Percentiles rank a stretch among this genome's conserved stretches.
Evolutionary conservation across 73 alveolate species (phyloP).

Genomic region (Effrenium voratum): DNA sequence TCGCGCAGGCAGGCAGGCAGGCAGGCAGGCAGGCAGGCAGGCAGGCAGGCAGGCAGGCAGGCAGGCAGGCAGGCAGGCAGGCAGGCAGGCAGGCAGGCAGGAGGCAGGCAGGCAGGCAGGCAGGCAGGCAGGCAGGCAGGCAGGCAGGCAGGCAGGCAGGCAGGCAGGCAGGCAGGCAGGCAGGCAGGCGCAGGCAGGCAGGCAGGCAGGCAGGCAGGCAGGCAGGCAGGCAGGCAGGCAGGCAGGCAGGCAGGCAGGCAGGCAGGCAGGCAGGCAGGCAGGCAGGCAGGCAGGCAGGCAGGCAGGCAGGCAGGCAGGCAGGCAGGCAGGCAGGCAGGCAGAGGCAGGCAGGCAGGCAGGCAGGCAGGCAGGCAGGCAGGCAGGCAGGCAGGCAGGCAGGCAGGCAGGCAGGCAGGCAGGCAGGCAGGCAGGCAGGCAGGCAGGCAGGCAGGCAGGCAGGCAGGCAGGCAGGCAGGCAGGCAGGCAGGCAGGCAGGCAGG

Average conservation of each 20-base stretch:
- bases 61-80: too few relatives aligned
- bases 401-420: conserved; percentile 15
- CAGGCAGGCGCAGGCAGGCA: too few relatives aligned
- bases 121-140: conserved; percentile 15
- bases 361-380: conserved; percentile 15
- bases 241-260: conserved; percentile 15
- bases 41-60: too few relatives aligned
- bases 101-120: too few relatives aligned
- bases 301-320: conserved; percentile 15
- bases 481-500: conserved; percentile 14
- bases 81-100: too few relatives aligned
- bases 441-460: conserved; percentile 15
- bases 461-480: conserved; percentile 15
- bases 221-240: conserved; percentile 15
- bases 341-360: too few relatives aligned
- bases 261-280: conserved; percentile 15
- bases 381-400: conserved; percentile 15
- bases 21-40: too few relatives aligned
- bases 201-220: conserved; percentile 12
- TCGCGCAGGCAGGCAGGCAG: too few relatives aligned
- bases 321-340: too few relatives aligned
- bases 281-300: conserved; percentile 15
- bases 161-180: conserved; percentile 14
- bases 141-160: conserved; percentile 15
- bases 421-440: conserved; percentile 15